Conservation (phyloP, 768 basidiomycete genomes). For the Neoboletus magnificus region DNA sequence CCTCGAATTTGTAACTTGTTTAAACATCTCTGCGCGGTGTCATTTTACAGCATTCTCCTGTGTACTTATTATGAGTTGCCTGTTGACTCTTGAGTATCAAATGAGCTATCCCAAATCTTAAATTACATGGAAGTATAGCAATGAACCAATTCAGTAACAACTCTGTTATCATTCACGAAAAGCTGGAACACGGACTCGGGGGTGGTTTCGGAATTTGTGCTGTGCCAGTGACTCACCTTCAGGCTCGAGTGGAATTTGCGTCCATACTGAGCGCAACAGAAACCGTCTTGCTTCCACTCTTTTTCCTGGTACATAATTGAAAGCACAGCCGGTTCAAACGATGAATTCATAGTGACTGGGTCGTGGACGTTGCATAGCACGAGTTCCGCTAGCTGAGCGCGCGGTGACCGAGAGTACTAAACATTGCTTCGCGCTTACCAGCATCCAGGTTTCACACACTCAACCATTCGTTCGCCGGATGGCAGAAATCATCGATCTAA, state of each 20-base stretch:
- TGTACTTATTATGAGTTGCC: not conserved
- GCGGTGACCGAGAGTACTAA: too few species aligned
- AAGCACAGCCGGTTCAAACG: not conserved
- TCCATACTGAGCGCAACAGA: not conserved
- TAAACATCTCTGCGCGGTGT: not conserved
- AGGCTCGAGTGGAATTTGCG: not conserved
- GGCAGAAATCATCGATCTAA: constrained; percentile 35
- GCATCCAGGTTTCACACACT: not conserved
- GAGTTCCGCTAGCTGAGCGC: too few species aligned
- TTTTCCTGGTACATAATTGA: not conserved
- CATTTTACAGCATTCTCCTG: not conserved
- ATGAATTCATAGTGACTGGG: not conserved
- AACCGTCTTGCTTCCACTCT: too few species aligned
- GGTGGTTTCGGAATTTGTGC: not conserved
- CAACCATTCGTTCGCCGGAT: constrained; percentile 6
- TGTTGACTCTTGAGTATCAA: not conserved
- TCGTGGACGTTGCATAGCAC: not conserved
- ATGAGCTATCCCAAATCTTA: not conserved
- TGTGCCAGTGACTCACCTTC: not conserved
- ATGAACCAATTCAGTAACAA: not conserved
- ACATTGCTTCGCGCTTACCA: not conserved
- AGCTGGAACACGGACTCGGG: not conserved
- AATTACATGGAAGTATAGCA: not conserved
- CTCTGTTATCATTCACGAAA: not conserved
- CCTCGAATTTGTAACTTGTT: constrained; percentile 4